phyloP scores from a whole-genome alignment of 2,329 filamentous ascomycete species.

The Ascocoryne sarcoides region DNA sequence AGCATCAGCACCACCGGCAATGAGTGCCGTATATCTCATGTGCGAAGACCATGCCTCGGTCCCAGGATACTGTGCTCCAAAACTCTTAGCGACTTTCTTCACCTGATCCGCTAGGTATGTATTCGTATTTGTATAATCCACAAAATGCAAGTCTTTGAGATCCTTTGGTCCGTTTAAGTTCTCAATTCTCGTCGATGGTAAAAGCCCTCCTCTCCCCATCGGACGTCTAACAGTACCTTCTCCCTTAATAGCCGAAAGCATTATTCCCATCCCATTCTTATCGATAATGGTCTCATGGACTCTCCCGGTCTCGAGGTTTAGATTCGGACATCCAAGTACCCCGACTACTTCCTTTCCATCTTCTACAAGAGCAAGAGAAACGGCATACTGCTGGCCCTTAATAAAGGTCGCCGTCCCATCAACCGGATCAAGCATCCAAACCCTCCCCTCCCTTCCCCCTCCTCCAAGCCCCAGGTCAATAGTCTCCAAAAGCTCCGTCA shows the following conservation, averaged over 20 bases:
- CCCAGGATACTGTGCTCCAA: slow-evolving; percentile 38
- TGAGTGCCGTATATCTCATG: slow-evolving; percentile 44
- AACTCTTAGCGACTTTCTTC: slow-evolving; percentile 14
- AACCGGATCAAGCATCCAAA: slow-evolving; percentile 57
- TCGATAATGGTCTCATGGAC: slow-evolving; percentile 29
- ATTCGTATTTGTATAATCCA: too few relatives aligned
- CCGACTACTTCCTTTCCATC: slow-evolving; percentile 48
- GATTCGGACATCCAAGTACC: slow-evolving; percentile 54
- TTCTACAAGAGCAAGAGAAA: slow-evolving; percentile 49
- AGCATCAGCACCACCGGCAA: slow-evolving; percentile 40
- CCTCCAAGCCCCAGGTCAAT: slow-evolving; percentile 48
- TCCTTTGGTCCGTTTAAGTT: too few relatives aligned
- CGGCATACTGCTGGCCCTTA: slow-evolving; percentile 51
- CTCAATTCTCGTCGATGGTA: slow-evolving; percentile 27
- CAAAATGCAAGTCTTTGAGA: too few relatives aligned
- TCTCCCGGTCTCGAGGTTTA: slow-evolving; percentile 34
- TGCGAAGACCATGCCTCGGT: slow-evolving; percentile 44
- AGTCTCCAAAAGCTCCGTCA: slow-evolving; percentile 49
- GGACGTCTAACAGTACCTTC: slow-evolving; percentile 33
- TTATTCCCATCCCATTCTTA: slow-evolving; percentile 36
- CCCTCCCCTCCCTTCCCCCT: slow-evolving; percentile 32
- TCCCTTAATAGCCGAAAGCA: slow-evolving; percentile 40
- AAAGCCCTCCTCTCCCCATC: slow-evolving; percentile 30
- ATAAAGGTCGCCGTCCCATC: slow-evolving; percentile 57
- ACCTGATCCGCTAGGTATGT: too few relatives aligned